These are phyloP conservation scores for Anisogramma anomala DNA, from an alignment of 2,329 filamentous ascomycete genomes.

Conservation along the genomic window DNA sequence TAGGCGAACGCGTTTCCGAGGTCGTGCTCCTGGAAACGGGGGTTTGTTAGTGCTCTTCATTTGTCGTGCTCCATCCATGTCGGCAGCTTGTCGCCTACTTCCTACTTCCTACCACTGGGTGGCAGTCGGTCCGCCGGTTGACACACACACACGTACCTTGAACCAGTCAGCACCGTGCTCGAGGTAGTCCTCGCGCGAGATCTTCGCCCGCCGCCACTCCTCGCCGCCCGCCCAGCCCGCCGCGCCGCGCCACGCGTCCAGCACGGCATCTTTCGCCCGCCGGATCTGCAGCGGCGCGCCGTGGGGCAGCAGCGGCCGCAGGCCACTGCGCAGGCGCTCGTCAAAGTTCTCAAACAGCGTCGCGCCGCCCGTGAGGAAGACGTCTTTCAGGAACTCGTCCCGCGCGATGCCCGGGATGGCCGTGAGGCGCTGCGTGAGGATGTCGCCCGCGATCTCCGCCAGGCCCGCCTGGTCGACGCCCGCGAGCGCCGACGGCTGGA, in stretches of 20 bases:
- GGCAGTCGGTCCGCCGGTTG: too few relatives aligned
- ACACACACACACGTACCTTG: too few relatives aligned
- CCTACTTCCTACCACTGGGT: too few relatives aligned
- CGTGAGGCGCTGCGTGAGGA: constrained; percentile 70
- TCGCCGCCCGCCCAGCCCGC: constrained; percentile 65
- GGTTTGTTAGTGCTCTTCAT: neutral
- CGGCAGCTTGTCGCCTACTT: too few relatives aligned
- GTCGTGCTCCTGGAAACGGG: constrained; percentile 42
- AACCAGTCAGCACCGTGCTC: constrained; percentile 93
- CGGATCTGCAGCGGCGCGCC: constrained; percentile 58
- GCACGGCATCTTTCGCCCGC: constrained; percentile 59
- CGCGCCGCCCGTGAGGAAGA: constrained; percentile 93
- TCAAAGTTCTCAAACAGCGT: constrained; percentile 81
- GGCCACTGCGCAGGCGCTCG: constrained; percentile 61
- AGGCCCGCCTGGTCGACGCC: constrained; percentile 89
- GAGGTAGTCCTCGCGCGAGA: constrained; percentile 71
- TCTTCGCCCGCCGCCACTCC: constrained; percentile 50
- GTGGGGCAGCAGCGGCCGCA: constrained; percentile 60
- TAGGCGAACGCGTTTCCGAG: constrained; percentile 43
- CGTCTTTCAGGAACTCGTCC: constrained; percentile 64
- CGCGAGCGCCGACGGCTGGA: constrained; percentile 74
- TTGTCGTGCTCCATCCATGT: neutral
- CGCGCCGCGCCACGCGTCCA: constrained; percentile 91
- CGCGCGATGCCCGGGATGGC: constrained; percentile 38
- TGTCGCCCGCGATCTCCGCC: constrained; percentile 82